Evolutionary conservation across 108 stramenopile species (phyloP).

Genomic region (Hondaea fermentalgiana): DNA sequence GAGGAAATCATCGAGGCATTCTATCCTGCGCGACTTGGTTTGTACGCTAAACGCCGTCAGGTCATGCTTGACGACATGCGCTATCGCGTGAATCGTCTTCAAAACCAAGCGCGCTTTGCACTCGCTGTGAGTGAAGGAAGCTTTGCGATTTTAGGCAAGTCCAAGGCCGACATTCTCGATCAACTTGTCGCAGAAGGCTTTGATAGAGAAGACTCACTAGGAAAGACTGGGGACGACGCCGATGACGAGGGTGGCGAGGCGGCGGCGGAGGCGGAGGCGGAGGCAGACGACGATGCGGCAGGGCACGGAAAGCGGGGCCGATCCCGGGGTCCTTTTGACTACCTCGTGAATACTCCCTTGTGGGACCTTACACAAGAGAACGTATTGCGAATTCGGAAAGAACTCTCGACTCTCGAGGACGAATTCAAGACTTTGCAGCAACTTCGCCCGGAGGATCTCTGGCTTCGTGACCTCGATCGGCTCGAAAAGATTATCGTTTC

Average conservation of each 20-base stretch:
- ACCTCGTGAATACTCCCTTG: slow-evolving; percentile 70
- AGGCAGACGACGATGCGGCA: neutral
- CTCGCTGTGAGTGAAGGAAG: slow-evolving; percentile 55
- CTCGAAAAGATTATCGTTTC: slow-evolving; percentile 34
- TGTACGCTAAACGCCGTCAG: slow-evolving; percentile 67
- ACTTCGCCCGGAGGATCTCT: slow-evolving; percentile 58
- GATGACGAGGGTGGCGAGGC: neutral
- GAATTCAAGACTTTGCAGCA: slow-evolving; percentile 47
- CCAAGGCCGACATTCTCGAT: neutral
- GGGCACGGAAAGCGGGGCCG: neutral
- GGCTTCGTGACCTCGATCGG: slow-evolving; percentile 67
- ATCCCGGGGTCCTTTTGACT: slow-evolving; percentile 57
- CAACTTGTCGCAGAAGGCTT: neutral
- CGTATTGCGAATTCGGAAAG: slow-evolving; percentile 55
- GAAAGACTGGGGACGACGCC: neutral
- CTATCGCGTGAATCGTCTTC: slow-evolving; percentile 45
- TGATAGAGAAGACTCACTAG: neutral
- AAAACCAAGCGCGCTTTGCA: slow-evolving; percentile 72
- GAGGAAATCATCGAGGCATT: slow-evolving; percentile 63
- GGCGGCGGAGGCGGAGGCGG: neutral
- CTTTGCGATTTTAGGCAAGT: neutral
- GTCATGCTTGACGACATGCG: slow-evolving; percentile 60
- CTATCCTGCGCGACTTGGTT: slow-evolving; percentile 60
- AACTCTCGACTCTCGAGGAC: slow-evolving; percentile 50
- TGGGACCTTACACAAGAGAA: slow-evolving; percentile 65